Evolutionary conservation across 164 flowering plant genomes (phyloP), one percentile per base, ranked within the genome.

Genomic region (Macadamia tetraphylla): DNA sequence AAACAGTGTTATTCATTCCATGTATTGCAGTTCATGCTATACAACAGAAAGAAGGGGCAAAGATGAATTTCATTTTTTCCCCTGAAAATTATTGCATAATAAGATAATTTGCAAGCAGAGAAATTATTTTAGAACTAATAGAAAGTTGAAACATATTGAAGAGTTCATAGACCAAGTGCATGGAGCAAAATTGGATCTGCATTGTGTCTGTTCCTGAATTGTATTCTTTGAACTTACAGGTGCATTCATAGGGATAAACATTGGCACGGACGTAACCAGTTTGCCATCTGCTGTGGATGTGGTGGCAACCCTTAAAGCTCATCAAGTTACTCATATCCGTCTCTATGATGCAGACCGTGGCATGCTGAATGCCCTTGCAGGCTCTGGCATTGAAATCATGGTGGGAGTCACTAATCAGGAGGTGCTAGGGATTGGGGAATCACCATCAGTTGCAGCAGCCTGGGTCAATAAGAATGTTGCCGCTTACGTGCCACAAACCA

Each of bases 381-480:
- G 81, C 75, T 83, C 79, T 13, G 81, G 88, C 58, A 90, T 90
- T 67, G 90, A 88, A 67, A 96, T 92, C 58, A 85, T 84, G 72
- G 92, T 92, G 48, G 83, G 95, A 51, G 87, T 90, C 56, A 78
- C 85, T n/a, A 92, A 90, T 62, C 79, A 85, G 31, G 94, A 92
- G 77, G 75, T 91, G n/a, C 76, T 87, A 31, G 83, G 88, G 23
- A 82, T 91, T 52, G 94, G 97, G 60, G 63, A 84, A 74, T 84
- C 85, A 44, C 86, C 87, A 29, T 75, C 95, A 44, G 46, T 73
- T 17, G 96, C 98, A 5, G 96, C 96, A 11, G 81, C 81, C n/a
- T 92, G 98, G 98, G 46, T 90, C 62, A 90, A 84, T 67, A 80
- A 77, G 75, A 92, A 92, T 74, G 85, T 92, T 53, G 87, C 81